Percentiles rank a stretch among this genome's conserved stretches.
Conservation (phyloP, 495 filamentous ascomycete genomes). For the Mycothermus thermophilus region DNA sequence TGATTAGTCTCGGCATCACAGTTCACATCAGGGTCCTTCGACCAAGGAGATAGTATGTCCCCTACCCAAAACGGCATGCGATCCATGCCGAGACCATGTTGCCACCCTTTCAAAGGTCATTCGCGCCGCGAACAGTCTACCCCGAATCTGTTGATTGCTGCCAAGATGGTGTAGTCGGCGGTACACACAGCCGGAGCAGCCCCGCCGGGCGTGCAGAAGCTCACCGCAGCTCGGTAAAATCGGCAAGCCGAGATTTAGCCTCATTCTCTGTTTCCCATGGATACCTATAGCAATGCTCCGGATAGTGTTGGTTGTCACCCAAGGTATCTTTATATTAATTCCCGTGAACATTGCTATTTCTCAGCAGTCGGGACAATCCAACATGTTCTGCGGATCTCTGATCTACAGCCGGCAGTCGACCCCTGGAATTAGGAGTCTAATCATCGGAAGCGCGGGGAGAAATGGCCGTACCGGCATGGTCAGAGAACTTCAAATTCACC, state of each 20-base stretch:
- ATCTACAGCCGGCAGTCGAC: conserved; percentile 11
- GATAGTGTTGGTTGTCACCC: conserved; percentile 13
- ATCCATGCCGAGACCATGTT: conserved; percentile 11
- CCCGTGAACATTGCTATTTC: neutral
- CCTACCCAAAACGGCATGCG: neutral
- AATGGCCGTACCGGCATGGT: neutral
- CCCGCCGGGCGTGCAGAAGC: conserved; percentile 13
- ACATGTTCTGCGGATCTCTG: conserved; percentile 9
- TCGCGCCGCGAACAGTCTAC: too few species aligned
- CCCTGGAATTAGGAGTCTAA: too few species aligned
- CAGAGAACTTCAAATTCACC: conserved; percentile 2
- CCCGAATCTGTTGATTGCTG: conserved; percentile 7
- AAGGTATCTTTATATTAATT: conserved; percentile 4
- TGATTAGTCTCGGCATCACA: too few species aligned
- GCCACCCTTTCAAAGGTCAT: neutral
- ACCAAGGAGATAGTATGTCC: too few species aligned
- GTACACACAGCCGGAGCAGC: conserved; percentile 8
- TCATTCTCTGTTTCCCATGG: conserved; percentile 7
- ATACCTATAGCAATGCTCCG: conserved; percentile 13
- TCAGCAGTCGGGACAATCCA: neutral
- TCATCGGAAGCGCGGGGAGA: too few species aligned
- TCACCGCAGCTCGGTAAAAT: conserved; percentile 15
- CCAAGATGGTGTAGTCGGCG: conserved; percentile 12
- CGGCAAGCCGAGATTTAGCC: conserved; percentile 23
- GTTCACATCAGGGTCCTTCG: too few species aligned